Evolutionary conservation across 495 filamentous ascomycete species (phyloP), one percentile per base, ranked within the genome.

Genomic region (Immersiella caudata): DNA sequence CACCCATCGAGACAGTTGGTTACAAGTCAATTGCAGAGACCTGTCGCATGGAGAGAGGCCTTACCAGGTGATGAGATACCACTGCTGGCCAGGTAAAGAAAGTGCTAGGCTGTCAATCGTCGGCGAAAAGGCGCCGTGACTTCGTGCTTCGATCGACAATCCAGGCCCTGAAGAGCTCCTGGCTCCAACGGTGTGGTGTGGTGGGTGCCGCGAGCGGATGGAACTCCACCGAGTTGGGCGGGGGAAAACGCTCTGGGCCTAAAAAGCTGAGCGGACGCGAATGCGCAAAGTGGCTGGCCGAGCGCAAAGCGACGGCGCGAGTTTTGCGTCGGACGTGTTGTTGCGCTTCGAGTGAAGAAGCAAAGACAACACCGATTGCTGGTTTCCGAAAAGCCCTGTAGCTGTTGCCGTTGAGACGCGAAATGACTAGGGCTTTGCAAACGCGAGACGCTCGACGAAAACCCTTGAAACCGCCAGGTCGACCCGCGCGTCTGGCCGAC

Each of bases 391-490:
- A 25, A n/a, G 26, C 57, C 26, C 14, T 8, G 12, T 29, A 29
- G 25, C 29, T 60, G 25, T 29, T 59, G 26, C 20, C 14, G 26
- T 9, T 60, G 57, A 25, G 26, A 24, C 35, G 54, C 35, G 18
- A 40, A 56, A 64, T 22, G 25, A 35, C 26, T 12, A 12, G 24
- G n/a, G 26, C 50, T 21, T 14, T 24, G 27, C 27, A 1, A 22
- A 25, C 46, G 61, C 61, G 12, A 63, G 60, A 61, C 29, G 58
- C 58, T 61, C 18, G 59, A 61, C 29, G 35, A 16, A 24, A 18
- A 26, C 16, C 21, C 40, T 64, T 55, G 50, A 56, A 65, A 65
- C 62, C 50, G 52, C 51, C 27, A 35, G 16, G 49, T 65, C 62
- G 50, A 65, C 62, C 50, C 24, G 29, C 36, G 22, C 49, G 40